phyloP scores from a whole-genome alignment of 1,284 basidiomycete species.

The Caloboletus inedulis region DNA sequence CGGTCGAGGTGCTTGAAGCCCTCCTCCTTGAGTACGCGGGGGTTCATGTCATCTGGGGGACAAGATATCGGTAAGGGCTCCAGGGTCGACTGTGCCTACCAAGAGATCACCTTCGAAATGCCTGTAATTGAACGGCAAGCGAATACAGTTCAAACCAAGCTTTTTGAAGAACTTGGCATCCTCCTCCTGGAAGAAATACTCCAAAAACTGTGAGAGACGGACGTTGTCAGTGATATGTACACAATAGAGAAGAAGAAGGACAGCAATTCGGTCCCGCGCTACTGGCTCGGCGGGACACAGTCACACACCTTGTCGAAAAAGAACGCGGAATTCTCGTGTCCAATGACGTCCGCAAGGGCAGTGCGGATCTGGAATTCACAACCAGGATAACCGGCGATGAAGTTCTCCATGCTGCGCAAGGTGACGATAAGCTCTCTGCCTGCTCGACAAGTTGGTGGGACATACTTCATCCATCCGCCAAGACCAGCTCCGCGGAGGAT shows the following conservation, averaged over 20 bases:
- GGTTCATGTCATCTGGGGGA: slow-evolving; percentile 57
- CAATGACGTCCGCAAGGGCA: slow-evolving; percentile 61
- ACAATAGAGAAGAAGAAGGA: not conserved
- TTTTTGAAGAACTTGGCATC: slow-evolving; percentile 69
- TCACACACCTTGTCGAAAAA: slow-evolving; percentile 71
- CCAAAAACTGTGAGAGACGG: slow-evolving; percentile 51
- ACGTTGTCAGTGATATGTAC: no score
- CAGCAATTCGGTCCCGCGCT: not conserved
- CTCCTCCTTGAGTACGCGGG: slow-evolving; percentile 53
- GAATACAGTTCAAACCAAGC: slow-evolving; percentile 69
- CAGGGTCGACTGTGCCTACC: not conserved
- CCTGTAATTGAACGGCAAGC: slow-evolving; percentile 63
- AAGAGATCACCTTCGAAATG: slow-evolving; percentile 56
- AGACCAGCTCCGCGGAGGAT: slow-evolving; percentile 65
- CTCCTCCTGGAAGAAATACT: slow-evolving; percentile 70
- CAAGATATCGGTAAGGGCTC: not conserved
- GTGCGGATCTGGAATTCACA: slow-evolving; percentile 66
- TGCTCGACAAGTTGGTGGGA: slow-evolving; percentile 10
- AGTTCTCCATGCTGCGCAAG: slow-evolving; percentile 55
- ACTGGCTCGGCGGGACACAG: slow-evolving; percentile 8
- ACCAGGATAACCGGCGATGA: slow-evolving; percentile 59
- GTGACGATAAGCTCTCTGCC: slow-evolving; percentile 4
- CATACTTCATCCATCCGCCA: slow-evolving; percentile 70
- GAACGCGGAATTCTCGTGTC: slow-evolving; percentile 64
- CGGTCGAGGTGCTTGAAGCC: slow-evolving; percentile 66